Evolutionary conservation across 2,329 filamentous ascomycete species (phyloP), one percentile per base, ranked within the genome.

Genomic region (Fusarium sarcochroum): DNA sequence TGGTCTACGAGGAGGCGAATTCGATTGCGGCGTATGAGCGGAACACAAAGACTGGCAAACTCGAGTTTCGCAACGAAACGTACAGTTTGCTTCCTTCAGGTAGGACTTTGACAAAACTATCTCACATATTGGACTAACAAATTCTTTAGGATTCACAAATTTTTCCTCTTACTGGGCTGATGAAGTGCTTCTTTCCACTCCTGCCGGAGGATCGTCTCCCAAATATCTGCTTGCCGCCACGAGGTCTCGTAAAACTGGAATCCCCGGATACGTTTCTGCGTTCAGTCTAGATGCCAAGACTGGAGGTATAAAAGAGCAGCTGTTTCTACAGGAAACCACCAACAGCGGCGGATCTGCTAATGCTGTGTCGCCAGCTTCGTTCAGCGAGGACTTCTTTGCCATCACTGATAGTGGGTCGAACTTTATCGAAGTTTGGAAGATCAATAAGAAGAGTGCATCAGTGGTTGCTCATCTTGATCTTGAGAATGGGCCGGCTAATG

Each of bases 321-420:
- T 55, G 23, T 66, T 66, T 38, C 32, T 63, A 2, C 14, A 50
- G 7, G 49, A 54, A n/a, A 58, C 63, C 2, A 66, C 58, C 3
- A 38, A 41, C 17, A 66, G 58, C 25, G 63, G 63, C 5, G 63
- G 63, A 11, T 55, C 45, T 11, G 63, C 58, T 4, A 66, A 66
- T 23, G 63, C 58, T 13, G 58, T 66, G 17, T 52, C 63, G 13
- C 63, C 63, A 8, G 45, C 63, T 17, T 11, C 14, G 18, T 63
- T 66, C 13, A 55, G 49, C 23, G 63, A 66, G 50, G 46, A 63
- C 7, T 52, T 47, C 46, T 66, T 66, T 59, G 63, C 58, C 6
- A 59, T 66, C 21, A 66, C 63, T 17, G 58, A 66, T 18, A 66
- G 63, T 15, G 63, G 48, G 17, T 45, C 41, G 2, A 55, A 55